A percentile compares a stretch with the other conserved stretches of the same genome.
Conservation (phyloP, 2,329 filamentous ascomycete species). For the Chaetomium sp. region DNA sequence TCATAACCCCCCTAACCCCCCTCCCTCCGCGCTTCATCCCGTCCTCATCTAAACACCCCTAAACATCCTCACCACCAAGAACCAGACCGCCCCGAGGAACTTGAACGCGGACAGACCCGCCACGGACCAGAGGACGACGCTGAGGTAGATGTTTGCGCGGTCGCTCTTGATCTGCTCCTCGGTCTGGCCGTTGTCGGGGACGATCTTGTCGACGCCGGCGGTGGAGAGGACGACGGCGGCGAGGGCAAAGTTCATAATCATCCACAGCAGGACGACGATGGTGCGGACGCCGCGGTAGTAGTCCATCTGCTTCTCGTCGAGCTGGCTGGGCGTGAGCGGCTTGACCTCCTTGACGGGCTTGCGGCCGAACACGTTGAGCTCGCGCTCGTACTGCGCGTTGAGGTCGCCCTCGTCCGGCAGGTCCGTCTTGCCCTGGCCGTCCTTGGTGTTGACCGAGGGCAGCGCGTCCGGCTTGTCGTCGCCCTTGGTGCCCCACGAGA, state of each 20-base stretch:
- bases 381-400: conserved; percentile 90
- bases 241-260: conserved; percentile 91
- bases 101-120: conserved; percentile 82
- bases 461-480: conserved; percentile 94
- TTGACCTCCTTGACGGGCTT: conserved; percentile 77
- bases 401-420: conserved; percentile 93
- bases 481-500: conserved; percentile 97
- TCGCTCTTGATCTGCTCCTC: conserved; percentile 48
- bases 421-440: conserved; percentile 88
- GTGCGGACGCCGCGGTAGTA: conserved; percentile 97
- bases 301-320: conserved; percentile 87
- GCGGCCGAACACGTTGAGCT: conserved; percentile 70
- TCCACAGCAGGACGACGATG: conserved; percentile 90
- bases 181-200: conserved; percentile 44
- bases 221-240: conserved; percentile 83
- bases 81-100: conserved; percentile 87
- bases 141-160: conserved; percentile 80
- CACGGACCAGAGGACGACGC: conserved; percentile 85
- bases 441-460: conserved; percentile 84
- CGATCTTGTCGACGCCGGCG: conserved; percentile 74
- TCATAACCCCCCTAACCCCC: not conserved
- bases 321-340: conserved; percentile 54
- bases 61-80: conserved; percentile 86
- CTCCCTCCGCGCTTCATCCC: not conserved
- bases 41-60: conserved; percentile 60